Evolutionary conservation across 2,329 filamentous ascomycete species (phyloP).

Genomic region (Simplicillium sp.): DNA sequence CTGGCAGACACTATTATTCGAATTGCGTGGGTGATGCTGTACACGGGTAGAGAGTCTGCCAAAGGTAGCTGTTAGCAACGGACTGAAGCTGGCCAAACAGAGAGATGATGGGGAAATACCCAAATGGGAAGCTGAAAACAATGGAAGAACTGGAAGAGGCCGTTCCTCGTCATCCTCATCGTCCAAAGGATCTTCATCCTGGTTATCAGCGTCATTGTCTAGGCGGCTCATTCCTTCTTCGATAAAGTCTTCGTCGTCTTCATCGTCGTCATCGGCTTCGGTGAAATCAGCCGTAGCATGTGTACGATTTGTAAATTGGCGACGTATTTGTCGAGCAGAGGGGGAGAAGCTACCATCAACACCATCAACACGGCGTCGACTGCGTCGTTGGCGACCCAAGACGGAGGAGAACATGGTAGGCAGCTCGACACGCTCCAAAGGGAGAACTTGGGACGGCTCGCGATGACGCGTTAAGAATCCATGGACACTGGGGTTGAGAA

Average conservation of each 20-base stretch:
- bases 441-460: too few species aligned
- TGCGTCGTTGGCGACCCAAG: conserved; percentile 21
- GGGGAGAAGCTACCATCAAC: conserved; percentile 19
- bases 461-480: too few species aligned
- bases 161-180: conserved; percentile 33
- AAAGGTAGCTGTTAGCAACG: conserved; percentile 11
- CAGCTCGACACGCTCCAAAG: not conserved
- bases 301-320: conserved; percentile 19
- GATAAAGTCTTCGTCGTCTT: conserved; percentile 31
- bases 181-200: conserved; percentile 39
- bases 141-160: conserved; percentile 48
- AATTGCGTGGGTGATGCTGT: conserved; percentile 83
- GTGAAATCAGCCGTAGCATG: conserved; percentile 58
- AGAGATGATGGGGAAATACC: conserved; percentile 40
- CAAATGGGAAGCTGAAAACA: conserved; percentile 72
- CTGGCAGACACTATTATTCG: conserved; percentile 73
- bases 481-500: too few species aligned
- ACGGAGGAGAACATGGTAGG: conserved; percentile 26
- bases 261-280: conserved; percentile 49
- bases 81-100: conserved; percentile 4
- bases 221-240: conserved; percentile 21
- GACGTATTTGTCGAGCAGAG: conserved; percentile 17
- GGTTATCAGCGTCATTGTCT: conserved; percentile 20
- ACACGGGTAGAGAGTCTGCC: conserved; percentile 75
- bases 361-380: conserved; percentile 20